Conservation (phyloP, 2,329 filamentous ascomycete species). For the Xylariaceae sp. region DNA sequence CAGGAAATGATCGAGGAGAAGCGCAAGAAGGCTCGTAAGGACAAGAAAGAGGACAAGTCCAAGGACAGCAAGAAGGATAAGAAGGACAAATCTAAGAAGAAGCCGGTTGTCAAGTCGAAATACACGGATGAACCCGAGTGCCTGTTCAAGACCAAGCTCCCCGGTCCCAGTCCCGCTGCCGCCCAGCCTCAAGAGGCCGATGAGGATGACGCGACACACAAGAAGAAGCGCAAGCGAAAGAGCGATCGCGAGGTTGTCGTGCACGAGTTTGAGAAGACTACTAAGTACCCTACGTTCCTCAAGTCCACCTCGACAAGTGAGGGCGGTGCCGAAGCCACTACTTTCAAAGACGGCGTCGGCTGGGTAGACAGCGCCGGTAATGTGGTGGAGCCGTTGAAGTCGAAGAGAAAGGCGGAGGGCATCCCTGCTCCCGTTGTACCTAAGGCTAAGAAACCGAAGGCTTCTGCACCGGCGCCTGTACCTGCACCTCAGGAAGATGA, state of each 20-base stretch:
- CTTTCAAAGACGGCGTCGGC: conserved; percentile 77
- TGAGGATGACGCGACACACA: conserved; percentile 41
- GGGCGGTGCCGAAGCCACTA: conserved; percentile 41
- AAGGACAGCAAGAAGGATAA: conserved; percentile 43
- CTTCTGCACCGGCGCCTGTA: not conserved
- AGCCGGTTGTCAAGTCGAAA: conserved; percentile 61
- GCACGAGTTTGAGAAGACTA: conserved; percentile 85
- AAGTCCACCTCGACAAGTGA: conserved; percentile 48
- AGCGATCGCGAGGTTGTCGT: conserved; percentile 59
- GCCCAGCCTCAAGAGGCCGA: conserved; percentile 38
- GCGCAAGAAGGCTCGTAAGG: conserved; percentile 41
- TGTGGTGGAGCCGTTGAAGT: conserved; percentile 59
- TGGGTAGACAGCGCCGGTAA: conserved; percentile 80
- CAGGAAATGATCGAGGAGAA: conserved; percentile 45
- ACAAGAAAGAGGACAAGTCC: conserved; percentile 36
- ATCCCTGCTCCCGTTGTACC: conserved; percentile 25
- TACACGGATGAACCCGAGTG: conserved; percentile 78
- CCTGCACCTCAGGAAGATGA: conserved; percentile 14
- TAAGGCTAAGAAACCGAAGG: conserved; percentile 11
- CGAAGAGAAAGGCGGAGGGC: conserved; percentile 31
- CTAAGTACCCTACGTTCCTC: conserved; percentile 76
- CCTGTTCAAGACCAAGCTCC: conserved; percentile 74
- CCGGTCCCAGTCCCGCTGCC: conserved; percentile 58
- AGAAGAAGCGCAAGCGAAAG: conserved; percentile 58
- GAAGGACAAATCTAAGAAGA: conserved; percentile 50